These are phyloP conservation scores for Westerdykella aurantiaca DNA, from an alignment of 2,329 filamentous ascomycete species.

Conservation along the genomic window DNA sequence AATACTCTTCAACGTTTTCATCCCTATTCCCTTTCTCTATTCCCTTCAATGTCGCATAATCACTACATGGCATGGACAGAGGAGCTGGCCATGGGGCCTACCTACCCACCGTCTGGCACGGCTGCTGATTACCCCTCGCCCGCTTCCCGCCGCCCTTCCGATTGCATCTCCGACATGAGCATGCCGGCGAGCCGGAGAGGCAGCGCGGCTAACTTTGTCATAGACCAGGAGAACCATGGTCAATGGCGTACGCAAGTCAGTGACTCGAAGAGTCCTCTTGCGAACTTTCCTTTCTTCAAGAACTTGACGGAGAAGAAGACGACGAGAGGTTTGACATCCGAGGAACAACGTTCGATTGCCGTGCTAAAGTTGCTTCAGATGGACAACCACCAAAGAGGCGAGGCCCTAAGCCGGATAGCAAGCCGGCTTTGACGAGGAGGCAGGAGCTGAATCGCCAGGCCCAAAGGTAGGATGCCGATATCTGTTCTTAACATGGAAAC, in stretches of 20 bases:
- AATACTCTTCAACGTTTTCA: slow-evolving; percentile 6
- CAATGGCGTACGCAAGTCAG: slow-evolving; percentile 36
- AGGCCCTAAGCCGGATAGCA: slow-evolving; percentile 94
- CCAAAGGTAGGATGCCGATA: slow-evolving; percentile 61
- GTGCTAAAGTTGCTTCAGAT: slow-evolving; percentile 47
- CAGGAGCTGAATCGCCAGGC: slow-evolving; percentile 95
- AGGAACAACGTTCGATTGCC: background rate
- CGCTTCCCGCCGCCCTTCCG: slow-evolving; percentile 27
- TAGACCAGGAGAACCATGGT: slow-evolving; percentile 34
- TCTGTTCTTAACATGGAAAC: slow-evolving; percentile 9
- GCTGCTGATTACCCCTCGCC: slow-evolving; percentile 32
- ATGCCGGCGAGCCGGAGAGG: slow-evolving; percentile 23
- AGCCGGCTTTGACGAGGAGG: slow-evolving; percentile 82
- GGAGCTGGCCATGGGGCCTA: slow-evolving; percentile 33
- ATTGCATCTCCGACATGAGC: slow-evolving; percentile 28
- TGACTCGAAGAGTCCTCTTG: slow-evolving; percentile 32
- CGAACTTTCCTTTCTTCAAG: slow-evolving; percentile 54
- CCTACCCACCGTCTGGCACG: slow-evolving; percentile 30
- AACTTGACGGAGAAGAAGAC: slow-evolving; percentile 65
- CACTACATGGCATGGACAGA: slow-evolving; percentile 32
- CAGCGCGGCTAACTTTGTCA: slow-evolving; percentile 32
- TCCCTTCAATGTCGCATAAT: slow-evolving; percentile 26
- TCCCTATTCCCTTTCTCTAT: slow-evolving; percentile 4
- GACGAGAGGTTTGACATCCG: slow-evolving; percentile 57
- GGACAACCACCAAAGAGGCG: slow-evolving; percentile 81